Conservation (phyloP, 345 rosid genomes). For the Eucalyptus dawsonii region DNA sequence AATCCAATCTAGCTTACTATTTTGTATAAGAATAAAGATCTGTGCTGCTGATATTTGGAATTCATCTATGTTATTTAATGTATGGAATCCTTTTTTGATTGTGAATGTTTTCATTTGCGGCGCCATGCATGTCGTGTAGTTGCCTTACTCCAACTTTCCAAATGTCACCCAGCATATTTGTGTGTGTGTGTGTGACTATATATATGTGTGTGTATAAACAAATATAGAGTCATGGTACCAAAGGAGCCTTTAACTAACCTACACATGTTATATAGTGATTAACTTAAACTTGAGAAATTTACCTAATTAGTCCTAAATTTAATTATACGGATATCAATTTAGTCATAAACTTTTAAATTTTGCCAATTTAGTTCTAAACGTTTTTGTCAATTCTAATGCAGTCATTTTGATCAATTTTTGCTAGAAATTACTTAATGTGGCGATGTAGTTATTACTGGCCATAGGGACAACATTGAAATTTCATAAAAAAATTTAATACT, state of each 20-base stretch:
- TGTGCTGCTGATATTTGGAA: not conserved
- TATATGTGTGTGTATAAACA: not conserved
- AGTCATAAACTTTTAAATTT: not conserved
- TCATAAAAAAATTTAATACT: not conserved
- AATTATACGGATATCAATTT: not conserved
- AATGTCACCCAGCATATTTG: not conserved
- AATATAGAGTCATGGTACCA: not conserved
- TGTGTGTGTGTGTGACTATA: not conserved
- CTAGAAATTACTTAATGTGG: not conserved
- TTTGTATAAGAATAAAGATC: not conserved
- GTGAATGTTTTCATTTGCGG: not conserved
- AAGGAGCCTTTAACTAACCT: not conserved
- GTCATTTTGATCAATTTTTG: not conserved
- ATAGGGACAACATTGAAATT: not conserved
- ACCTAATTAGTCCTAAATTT: not conserved
- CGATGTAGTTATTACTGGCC: not conserved
- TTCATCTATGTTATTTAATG: not conserved
- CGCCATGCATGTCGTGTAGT: not conserved
- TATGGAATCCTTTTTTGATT: not conserved
- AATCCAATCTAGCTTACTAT: not conserved
- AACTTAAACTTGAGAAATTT: not conserved
- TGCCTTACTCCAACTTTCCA: not conserved
- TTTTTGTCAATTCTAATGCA: not conserved
- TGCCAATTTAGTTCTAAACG: rapidly evolving
- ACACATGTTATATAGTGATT: not conserved